These are phyloP conservation scores for Gossypium laxum DNA, from an alignment of 441 rosid genomes.

Conservation along the genomic window DNA sequence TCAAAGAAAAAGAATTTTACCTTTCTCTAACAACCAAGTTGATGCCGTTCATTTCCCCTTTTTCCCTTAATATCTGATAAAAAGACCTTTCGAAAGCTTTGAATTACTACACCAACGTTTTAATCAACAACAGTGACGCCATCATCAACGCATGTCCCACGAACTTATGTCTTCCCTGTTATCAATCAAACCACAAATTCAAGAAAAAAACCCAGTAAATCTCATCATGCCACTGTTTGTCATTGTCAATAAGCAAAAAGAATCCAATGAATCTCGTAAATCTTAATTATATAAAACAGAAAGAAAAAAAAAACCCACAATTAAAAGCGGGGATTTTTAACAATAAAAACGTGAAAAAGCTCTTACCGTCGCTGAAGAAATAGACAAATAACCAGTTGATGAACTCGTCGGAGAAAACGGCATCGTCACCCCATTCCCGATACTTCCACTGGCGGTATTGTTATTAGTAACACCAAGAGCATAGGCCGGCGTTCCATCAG, in stretches of 20 bases:
- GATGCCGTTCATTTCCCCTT: slow-evolving; percentile 16
- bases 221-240: neutral
- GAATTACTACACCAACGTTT: neutral
- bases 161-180: slow-evolving; percentile 19
- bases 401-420: slow-evolving; percentile 31
- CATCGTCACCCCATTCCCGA: slow-evolving; percentile 2
- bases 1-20: slow-evolving; percentile 22
- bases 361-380: slow-evolving; percentile 47
- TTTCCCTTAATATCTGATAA: neutral
- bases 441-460: slow-evolving; percentile 15
- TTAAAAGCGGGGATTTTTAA: neutral
- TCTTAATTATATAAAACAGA: neutral
- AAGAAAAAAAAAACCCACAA: neutral
- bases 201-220: neutral
- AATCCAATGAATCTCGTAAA: neutral
- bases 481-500: slow-evolving; percentile 68
- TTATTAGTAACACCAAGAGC: slow-evolving; percentile 34
- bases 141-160: neutral
- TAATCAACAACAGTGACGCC: slow-evolving; percentile 9
- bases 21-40: slow-evolving; percentile 24
- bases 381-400: slow-evolving; percentile 61
- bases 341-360: neutral
- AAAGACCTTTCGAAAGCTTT: neutral
- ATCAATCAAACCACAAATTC: neutral
- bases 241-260: neutral